Evolutionary conservation across 1,284 basidiomycete genomes (phyloP).

Genomic region (Lignosus rhinocerotis): DNA sequence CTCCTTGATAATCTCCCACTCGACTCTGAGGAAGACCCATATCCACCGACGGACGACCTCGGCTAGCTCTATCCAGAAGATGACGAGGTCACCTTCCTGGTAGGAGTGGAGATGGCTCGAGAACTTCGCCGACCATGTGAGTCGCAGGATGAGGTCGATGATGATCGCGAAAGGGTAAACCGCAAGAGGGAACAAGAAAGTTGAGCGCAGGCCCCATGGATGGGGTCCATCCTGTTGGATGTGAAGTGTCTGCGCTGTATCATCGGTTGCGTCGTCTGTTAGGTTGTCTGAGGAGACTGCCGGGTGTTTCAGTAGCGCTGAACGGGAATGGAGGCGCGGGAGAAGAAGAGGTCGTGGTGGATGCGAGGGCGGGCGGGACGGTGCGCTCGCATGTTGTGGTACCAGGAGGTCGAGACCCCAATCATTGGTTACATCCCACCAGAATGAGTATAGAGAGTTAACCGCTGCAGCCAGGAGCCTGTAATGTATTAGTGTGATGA

Average conservation of each 20-base stretch:
- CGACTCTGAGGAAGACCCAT: slow-evolving; percentile 96
- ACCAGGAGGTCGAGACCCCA: slow-evolving; percentile 90
- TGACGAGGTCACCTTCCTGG: slow-evolving; percentile 78
- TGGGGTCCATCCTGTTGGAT: slow-evolving; percentile 35
- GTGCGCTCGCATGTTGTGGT: slow-evolving; percentile 28
- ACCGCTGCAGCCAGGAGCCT: slow-evolving; percentile 86
- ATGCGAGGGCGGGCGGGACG: slow-evolving; percentile 24
- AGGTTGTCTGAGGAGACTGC: slow-evolving; percentile 26
- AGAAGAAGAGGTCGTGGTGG: slow-evolving; percentile 45
- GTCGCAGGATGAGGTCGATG: slow-evolving; percentile 86
- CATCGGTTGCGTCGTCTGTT: slow-evolving; percentile 18
- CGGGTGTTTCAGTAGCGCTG: slow-evolving; percentile 20
- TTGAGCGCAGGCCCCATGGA: slow-evolving; percentile 72
- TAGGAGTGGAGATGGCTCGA: slow-evolving; percentile 86
- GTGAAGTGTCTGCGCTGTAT: slow-evolving; percentile 20
- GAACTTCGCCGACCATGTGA: slow-evolving; percentile 95
- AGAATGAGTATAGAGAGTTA: slow-evolving; percentile 96
- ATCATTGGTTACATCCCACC: slow-evolving; percentile 99
- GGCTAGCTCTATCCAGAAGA: slow-evolving; percentile 90
- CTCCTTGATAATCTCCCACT: slow-evolving; percentile 86
- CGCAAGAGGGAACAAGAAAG: slow-evolving; percentile 76
- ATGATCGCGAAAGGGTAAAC: slow-evolving; percentile 87
- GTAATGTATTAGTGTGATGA: not conserved
- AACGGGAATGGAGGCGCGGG: slow-evolving; percentile 44
- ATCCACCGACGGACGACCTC: slow-evolving; percentile 91